These are phyloP conservation scores for Exophiala sideris DNA, from an alignment of 2,329 filamentous ascomycete species.

Conservation along the genomic window DNA sequence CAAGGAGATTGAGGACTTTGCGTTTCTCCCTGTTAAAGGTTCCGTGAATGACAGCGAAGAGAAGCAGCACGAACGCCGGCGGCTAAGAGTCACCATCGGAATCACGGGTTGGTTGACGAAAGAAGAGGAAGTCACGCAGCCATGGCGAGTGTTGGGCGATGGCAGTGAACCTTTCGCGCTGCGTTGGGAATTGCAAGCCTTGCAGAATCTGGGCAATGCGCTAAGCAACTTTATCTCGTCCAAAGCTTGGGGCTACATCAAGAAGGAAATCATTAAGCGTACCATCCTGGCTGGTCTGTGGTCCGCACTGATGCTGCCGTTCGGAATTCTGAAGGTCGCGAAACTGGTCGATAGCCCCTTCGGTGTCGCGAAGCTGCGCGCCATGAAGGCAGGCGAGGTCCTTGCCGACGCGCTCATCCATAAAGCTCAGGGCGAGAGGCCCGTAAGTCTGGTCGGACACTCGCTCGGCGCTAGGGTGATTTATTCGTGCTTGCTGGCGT, in stretches of 20 bases:
- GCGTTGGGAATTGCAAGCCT: slow-evolving; percentile 68
- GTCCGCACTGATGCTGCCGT: slow-evolving; percentile 52
- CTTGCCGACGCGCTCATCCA: slow-evolving; percentile 73
- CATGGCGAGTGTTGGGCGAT: slow-evolving; percentile 67
- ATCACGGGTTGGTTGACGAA: slow-evolving; percentile 72
- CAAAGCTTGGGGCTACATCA: slow-evolving; percentile 69
- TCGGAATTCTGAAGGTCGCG: slow-evolving; percentile 57
- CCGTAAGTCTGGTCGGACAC: slow-evolving; percentile 69
- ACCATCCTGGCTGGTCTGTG: slow-evolving; percentile 58
- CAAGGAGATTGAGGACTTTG: slow-evolving; percentile 75
- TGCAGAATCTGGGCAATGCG: slow-evolving; percentile 67
- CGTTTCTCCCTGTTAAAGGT: slow-evolving; percentile 60
- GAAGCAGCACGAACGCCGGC: slow-evolving; percentile 35
- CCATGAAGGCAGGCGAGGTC: slow-evolving; percentile 68
- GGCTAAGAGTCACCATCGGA: slow-evolving; percentile 69
- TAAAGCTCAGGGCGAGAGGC: slow-evolving; percentile 68
- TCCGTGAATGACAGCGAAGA: slow-evolving; percentile 31
- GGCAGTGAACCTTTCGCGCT: slow-evolving; percentile 68
- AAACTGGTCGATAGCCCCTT: slow-evolving; percentile 71
- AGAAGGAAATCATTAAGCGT: slow-evolving; percentile 65
- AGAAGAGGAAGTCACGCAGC: slow-evolving; percentile 60
- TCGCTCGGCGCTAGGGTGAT: slow-evolving; percentile 71
- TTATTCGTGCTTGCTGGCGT: slow-evolving; percentile 66
- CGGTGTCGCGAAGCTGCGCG: slow-evolving; percentile 63
- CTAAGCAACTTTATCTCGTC: slow-evolving; percentile 68